Evolutionary conservation across 23 red algal species (phyloP).

Genomic region (Gracilaria domingensis): DNA sequence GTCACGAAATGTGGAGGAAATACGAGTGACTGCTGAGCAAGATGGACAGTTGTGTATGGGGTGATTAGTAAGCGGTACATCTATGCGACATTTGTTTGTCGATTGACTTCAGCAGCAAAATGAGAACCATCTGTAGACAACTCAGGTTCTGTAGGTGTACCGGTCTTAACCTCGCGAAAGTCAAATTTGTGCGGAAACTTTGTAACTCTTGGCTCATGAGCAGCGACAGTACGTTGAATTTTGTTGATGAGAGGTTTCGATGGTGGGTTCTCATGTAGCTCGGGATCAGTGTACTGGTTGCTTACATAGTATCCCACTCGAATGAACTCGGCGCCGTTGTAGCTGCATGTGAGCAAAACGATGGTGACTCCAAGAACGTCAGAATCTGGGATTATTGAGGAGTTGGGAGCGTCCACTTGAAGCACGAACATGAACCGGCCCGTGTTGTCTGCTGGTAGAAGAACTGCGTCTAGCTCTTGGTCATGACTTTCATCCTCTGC

Average conservation of each 20-base stretch:
- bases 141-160: slow-evolving; percentile 60
- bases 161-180: slow-evolving; percentile 35
- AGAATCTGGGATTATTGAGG: slow-evolving; percentile 61
- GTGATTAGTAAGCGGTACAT: not conserved
- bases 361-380: slow-evolving; percentile 95
- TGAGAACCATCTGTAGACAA: slow-evolving; percentile 59
- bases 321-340: slow-evolving; percentile 90
- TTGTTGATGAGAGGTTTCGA: slow-evolving; percentile 60
- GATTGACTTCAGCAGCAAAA: slow-evolving; percentile 35
- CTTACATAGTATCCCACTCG: slow-evolving; percentile 97
- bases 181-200: slow-evolving; percentile 97
- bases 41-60: not conserved
- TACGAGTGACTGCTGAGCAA: not conserved
- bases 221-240: slow-evolving; percentile 81
- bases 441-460: slow-evolving; percentile 83
- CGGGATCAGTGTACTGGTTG: slow-evolving; percentile 85
- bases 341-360: slow-evolving; percentile 91
- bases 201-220: slow-evolving; percentile 90
- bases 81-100: slow-evolving; percentile 49
- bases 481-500: slow-evolving; percentile 87
- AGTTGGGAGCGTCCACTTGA: slow-evolving; percentile 88
- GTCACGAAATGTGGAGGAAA: not conserved
- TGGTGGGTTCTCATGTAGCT: slow-evolving; percentile 67
- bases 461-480: slow-evolving; percentile 96
- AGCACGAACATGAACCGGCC: slow-evolving; percentile 98